phyloP scores from a whole-genome alignment of 257 asterid genomes.

The Solanum ossicruentum region DNA sequence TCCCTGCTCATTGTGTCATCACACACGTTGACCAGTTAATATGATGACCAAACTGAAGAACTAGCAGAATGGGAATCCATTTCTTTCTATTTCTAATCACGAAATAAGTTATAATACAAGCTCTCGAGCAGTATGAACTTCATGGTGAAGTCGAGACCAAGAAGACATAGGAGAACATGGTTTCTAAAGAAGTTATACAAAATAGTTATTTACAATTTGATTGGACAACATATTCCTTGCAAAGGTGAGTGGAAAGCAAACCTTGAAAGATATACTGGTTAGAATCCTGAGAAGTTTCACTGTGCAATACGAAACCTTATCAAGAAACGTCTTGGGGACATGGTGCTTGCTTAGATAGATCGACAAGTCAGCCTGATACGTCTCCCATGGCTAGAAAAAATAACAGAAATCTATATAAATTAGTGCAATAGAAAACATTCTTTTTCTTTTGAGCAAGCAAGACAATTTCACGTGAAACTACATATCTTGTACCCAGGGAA shows the following conservation, averaged over 20 bases:
- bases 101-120: too few species aligned
- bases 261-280: constrained; percentile 69
- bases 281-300: constrained; percentile 78
- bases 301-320: constrained; percentile 62
- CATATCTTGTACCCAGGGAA: background rate
- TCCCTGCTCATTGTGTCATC: background rate
- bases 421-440: background rate
- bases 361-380: constrained; percentile 49
- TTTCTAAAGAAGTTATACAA: background rate
- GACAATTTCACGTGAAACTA: background rate
- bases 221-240: background rate
- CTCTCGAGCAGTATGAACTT: background rate
- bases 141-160: background rate
- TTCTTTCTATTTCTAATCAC: too few species aligned
- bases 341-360: constrained; percentile 83
- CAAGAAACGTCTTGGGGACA: constrained; percentile 47
- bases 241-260: background rate
- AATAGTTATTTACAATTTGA: background rate
- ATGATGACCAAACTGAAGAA: background rate
- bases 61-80: background rate
- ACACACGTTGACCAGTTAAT: background rate
- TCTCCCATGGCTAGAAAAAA: constrained; percentile 76
- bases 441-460: background rate
- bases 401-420: background rate
- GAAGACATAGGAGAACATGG: too few species aligned